Evolutionary conservation across 371 early-diverging fungal genomes (phyloP), one percentile per base, ranked within the genome.

Genomic region (Lichtheimia ramosa): DNA sequence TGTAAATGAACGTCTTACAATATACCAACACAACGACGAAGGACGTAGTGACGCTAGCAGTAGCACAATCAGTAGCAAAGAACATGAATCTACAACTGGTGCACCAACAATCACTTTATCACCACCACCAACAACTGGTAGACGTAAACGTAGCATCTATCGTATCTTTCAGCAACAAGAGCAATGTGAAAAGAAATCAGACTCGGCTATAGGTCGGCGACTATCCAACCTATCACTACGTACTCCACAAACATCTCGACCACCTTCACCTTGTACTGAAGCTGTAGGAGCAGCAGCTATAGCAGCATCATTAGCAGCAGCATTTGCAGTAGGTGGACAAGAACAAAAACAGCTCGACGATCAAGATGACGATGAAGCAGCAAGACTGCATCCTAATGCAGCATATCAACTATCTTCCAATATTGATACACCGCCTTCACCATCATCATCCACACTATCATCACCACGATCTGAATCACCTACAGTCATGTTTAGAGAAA

Each of bases 101-200:
- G 14, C 56, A n/a, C 65, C 65, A 6, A 60, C 65, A 4, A 65
- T 65, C 41, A 65, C 56, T 7, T 59, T 65, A 14, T 65, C 65
- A 0, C 65, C 65, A n/a, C 65, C 65, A 18, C 50, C 65, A 18
- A 18, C 54, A 13, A 40, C 27, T 15, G 16, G 25, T 48, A 60
- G 60, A 16, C 65, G 65, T 21, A 64, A 64, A 28, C 53, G 65
- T 12, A 64, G 65, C 54, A 58, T 64, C 34, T 58, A 58, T 10
- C 42, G 51, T 20, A 20, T 64, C 14, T 64, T 61, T 28, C 54
- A 61, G 16, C 53, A 53, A 14, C 34, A 53, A 25, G 13, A 25
- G 20, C 56, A 43, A 24, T 25, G 43, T n/a, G 39, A 46, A 48
- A 25, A 43, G 49, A 28, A 41, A 25, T 54, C 28, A 48, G 20